Conservation (phyloP, 768 basidiomycete species). For the Daedaleopsis nitida region DNA sequence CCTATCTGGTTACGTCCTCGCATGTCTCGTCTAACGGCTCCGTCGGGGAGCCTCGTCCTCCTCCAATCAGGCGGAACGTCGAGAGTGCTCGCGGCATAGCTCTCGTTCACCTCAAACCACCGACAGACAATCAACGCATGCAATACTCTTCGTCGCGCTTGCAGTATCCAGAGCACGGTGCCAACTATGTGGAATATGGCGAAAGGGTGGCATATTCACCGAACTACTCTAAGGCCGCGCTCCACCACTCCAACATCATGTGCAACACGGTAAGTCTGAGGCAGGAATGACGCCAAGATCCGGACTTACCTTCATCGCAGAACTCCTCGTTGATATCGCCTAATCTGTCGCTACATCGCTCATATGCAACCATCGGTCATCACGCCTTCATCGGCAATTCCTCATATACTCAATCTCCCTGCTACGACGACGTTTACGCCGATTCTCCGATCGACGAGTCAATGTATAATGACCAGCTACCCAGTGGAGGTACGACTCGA, state of each 20-base stretch:
- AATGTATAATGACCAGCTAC: constrained; percentile 2
- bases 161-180: constrained; percentile 8
- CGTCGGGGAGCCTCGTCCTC: neutral
- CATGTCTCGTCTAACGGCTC: neutral
- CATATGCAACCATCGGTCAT: neutral
- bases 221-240: neutral
- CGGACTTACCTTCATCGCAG: neutral
- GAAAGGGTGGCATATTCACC: neutral
- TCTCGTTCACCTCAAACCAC: neutral
- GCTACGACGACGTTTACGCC: constrained; percentile 11
- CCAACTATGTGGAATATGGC: neutral
- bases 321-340: neutral
- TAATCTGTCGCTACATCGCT: neutral
- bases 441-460: constrained; percentile 14
- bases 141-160: neutral
- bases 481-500: constrained; percentile 4
- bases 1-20: neutral
- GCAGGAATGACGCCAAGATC: neutral
- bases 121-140: neutral
- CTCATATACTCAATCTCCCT: neutral
- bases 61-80: neutral
- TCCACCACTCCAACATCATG: neutral
- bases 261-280: constrained; percentile 14
- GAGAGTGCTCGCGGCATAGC: neutral
- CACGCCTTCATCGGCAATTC: neutral